Evolutionary conservation across 495 filamentous ascomycete genomes (phyloP).

Genomic region (Friedmanniomyces simplex): DNA sequence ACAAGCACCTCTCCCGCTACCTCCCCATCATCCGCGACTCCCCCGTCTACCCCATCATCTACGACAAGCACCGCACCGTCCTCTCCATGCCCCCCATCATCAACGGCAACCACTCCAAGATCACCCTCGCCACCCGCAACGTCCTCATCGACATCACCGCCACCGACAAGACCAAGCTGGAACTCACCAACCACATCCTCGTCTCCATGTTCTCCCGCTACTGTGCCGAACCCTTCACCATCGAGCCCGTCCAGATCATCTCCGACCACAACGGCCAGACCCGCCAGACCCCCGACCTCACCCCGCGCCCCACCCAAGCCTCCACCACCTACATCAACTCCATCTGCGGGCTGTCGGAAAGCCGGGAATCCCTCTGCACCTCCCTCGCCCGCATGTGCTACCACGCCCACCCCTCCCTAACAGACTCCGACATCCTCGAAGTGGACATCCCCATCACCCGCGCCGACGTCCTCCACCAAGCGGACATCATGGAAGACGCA

Average conservation of each 20-base stretch:
- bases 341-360: conserved; percentile 71
- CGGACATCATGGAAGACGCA: conserved; percentile 97
- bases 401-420: conserved; percentile 56
- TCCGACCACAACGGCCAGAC: conserved; percentile 83
- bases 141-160: conserved; percentile 96
- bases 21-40: conserved; percentile 90
- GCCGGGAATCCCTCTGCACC: conserved; percentile 58
- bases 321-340: conserved; percentile 87
- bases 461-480: conserved; percentile 89
- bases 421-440: conserved; percentile 48
- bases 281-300: conserved; percentile 67
- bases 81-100: conserved; percentile 96
- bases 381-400: conserved; percentile 81
- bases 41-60: conserved; percentile 93
- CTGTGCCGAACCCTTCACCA: conserved; percentile 74
- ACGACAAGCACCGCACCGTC: conserved; percentile 75
- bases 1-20: conserved; percentile 69
- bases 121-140: conserved; percentile 77
- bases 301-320: conserved; percentile 62
- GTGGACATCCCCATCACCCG: conserved; percentile 77
- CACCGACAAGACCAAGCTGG: conserved; percentile 92
- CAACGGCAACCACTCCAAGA: conserved; percentile 94
- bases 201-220: conserved; percentile 97
- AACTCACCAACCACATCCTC: conserved; percentile 89
- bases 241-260: conserved; percentile 84